Percentiles rank a stretch among this genome's conserved stretches.
Conservation (phyloP, 2,329 filamentous ascomycete genomes). For the Rhexocercosporidium sp. region DNA sequence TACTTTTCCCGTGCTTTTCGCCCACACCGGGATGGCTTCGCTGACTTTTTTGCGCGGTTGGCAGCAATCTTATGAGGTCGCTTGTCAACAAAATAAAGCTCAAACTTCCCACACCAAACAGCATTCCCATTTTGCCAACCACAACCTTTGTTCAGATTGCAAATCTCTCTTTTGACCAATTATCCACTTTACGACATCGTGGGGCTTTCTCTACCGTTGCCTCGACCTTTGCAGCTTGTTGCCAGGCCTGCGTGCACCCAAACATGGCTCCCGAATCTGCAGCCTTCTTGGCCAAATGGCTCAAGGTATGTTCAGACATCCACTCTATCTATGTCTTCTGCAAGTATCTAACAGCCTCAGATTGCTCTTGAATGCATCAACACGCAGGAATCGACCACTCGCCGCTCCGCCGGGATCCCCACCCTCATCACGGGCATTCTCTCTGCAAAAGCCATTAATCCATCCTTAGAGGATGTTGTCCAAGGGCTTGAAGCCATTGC, state of each 20-base stretch:
- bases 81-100: slow-evolving; percentile 57
- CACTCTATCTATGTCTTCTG: slow-evolving; percentile 25
- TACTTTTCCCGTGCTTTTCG: background rate
- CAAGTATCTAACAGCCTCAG: slow-evolving; percentile 43
- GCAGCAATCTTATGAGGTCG: slow-evolving; percentile 72
- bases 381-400: slow-evolving; percentile 79
- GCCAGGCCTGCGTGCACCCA: slow-evolving; percentile 45
- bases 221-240: slow-evolving; percentile 83
- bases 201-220: slow-evolving; percentile 95
- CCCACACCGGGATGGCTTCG: background rate
- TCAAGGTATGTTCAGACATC: slow-evolving; percentile 57
- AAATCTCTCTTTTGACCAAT: slow-evolving; percentile 77
- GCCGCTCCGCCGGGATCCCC: slow-evolving; percentile 90
- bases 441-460: slow-evolving; percentile 62
- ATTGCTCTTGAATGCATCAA: slow-evolving; percentile 73
- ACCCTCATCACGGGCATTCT: slow-evolving; percentile 84
- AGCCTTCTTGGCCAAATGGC: slow-evolving; percentile 68
- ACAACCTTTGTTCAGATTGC: slow-evolving; percentile 71
- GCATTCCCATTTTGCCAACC: slow-evolving; percentile 53
- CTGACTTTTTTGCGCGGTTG: slow-evolving; percentile 14
- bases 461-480: slow-evolving; percentile 70
- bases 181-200: slow-evolving; percentile 83
- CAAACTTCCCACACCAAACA: slow-evolving; percentile 43
- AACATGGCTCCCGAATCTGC: background rate
- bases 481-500: slow-evolving; percentile 65